phyloP scores from a whole-genome alignment of 2,329 filamentous ascomycete species.

The Phaeosphaeria sp. region DNA sequence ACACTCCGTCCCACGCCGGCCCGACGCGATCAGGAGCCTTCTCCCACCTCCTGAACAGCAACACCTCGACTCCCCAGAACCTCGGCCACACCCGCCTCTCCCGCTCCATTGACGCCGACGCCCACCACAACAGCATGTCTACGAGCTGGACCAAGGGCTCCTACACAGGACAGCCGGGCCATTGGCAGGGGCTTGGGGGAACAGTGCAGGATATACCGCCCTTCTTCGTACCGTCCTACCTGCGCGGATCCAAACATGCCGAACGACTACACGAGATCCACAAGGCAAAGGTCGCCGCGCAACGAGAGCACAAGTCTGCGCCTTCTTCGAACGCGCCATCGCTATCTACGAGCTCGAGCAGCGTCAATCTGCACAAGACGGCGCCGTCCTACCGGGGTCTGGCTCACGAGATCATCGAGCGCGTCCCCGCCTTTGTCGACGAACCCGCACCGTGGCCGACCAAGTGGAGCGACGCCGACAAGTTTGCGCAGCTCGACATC shows the following conservation, averaged over 20 bases:
- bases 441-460: conserved; percentile 77
- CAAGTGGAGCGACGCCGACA: conserved; percentile 82
- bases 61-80: conserved; percentile 35
- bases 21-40: conserved; percentile 53
- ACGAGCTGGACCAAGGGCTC: conserved; percentile 54
- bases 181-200: conserved; percentile 36
- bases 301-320: conserved; percentile 51
- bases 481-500: conserved; percentile 75
- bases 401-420: conserved; percentile 84
- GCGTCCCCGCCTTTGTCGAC: conserved; percentile 65
- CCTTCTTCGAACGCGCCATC: conserved; percentile 56
- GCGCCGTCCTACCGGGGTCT: conserved; percentile 75
- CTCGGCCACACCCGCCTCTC: conserved; percentile 41
- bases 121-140: conserved; percentile 53
- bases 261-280: conserved; percentile 75
- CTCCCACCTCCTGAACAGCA: conserved; percentile 63
- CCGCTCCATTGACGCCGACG: conserved; percentile 56
- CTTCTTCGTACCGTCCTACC: conserved; percentile 87
- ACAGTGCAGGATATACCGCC: conserved; percentile 43
- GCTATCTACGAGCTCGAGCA: conserved; percentile 64
- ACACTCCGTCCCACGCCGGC: conserved; percentile 39
- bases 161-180: conserved; percentile 57
- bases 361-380: conserved; percentile 66
- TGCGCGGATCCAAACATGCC: conserved; percentile 78
- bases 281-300: conserved; percentile 62